These are phyloP conservation scores for Paxillus involutus DNA, from an alignment of 768 basidiomycete species.

Conservation along the genomic window DNA sequence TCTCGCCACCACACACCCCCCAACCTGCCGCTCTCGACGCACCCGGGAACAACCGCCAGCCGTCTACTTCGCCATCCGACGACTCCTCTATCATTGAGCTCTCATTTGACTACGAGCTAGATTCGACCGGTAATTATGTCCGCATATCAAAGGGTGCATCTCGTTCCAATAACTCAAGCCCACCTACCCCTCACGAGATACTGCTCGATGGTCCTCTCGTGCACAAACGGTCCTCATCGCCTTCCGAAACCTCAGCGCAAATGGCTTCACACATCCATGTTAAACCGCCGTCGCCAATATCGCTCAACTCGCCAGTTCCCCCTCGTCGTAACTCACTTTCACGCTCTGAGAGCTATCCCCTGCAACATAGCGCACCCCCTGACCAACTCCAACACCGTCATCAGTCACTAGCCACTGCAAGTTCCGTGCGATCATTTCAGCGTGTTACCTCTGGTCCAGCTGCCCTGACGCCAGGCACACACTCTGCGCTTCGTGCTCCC, in stretches of 20 bases:
- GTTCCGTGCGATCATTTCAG: conserved; percentile 53
- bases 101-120: conserved; percentile 47
- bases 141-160: conserved; percentile 45
- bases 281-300: conserved; percentile 34
- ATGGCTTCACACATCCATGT: conserved; percentile 16
- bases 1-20: conserved; percentile 31
- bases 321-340: conserved; percentile 52
- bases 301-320: conserved; percentile 39
- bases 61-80: conserved; percentile 41
- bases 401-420: conserved; percentile 22
- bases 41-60: conserved; percentile 31
- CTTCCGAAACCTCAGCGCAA: conserved; percentile 18
- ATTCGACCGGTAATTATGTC: conserved; percentile 45
- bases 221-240: conserved; percentile 26
- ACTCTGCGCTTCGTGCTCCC: conserved; percentile 28
- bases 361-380: conserved; percentile 34
- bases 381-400: conserved; percentile 30
- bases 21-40: conserved; percentile 27
- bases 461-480: conserved; percentile 30
- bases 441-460: conserved; percentile 67
- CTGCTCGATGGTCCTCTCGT: conserved; percentile 24
- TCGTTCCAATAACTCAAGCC: conserved; percentile 36
- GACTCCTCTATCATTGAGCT: conserved; percentile 47
- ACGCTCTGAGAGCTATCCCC: conserved; percentile 65
- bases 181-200: conserved; percentile 41